A percentile compares a stretch with the other conserved stretches of the same genome.
phyloP scores from a whole-genome alignment of 2,329 filamentous ascomycete species.

The Xylariaceae sp. region DNA sequence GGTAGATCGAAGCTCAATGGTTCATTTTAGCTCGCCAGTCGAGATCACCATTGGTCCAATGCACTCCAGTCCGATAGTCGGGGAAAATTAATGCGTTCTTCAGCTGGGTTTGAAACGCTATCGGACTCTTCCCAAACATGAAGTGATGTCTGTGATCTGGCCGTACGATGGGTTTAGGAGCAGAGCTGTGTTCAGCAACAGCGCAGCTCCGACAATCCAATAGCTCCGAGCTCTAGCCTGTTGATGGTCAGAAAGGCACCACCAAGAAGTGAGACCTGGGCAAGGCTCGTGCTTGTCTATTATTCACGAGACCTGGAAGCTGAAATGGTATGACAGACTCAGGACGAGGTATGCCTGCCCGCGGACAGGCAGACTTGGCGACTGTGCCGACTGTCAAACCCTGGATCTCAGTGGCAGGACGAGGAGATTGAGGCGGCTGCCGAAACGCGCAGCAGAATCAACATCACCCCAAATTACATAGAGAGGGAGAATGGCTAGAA shows the following conservation, averaged over 20 bases:
- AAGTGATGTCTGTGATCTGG: too few species aligned
- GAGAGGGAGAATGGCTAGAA: neutral
- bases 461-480: neutral
- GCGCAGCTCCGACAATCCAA: neutral
- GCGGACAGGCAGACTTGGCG: constrained; percentile 2
- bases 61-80: too few species aligned
- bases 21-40: too few species aligned
- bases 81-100: too few species aligned
- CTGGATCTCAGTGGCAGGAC: constrained; percentile 6
- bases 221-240: constrained; percentile 4
- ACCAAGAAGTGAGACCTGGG: constrained; percentile 11
- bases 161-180: too few species aligned
- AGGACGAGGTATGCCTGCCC: constrained; percentile 5
- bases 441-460: neutral
- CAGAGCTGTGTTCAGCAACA: too few species aligned
- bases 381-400: constrained; percentile 4
- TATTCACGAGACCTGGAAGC: constrained; percentile 14
- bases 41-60: too few species aligned
- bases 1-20: neutral
- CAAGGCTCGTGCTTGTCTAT: constrained; percentile 10
- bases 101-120: too few species aligned
- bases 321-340: constrained; percentile 9
- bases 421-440: constrained; percentile 8
- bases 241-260: neutral
- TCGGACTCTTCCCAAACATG: too few species aligned